These are phyloP conservation scores for Xylogone sp. DNA, from an alignment of 2,329 filamentous ascomycete genomes.

Conservation along the genomic window DNA sequence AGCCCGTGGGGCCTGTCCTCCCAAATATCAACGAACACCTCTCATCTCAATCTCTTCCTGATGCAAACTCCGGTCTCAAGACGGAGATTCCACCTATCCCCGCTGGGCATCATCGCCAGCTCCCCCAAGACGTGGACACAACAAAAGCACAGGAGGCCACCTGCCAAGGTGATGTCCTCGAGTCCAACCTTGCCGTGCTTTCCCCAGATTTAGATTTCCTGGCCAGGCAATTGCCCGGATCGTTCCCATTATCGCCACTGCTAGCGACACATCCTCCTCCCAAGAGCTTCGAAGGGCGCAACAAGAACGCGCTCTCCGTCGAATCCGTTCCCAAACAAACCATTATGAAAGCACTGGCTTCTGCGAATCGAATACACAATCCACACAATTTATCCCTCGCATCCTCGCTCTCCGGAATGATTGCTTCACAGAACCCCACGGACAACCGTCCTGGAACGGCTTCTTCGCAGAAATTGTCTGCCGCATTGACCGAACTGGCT, in stretches of 20 bases:
- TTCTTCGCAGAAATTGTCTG: conserved; percentile 57
- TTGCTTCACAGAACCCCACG: conserved; percentile 38
- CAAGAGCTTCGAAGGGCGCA: conserved; percentile 18
- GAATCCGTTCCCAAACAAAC: conserved; percentile 66
- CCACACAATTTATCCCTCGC: conserved; percentile 45
- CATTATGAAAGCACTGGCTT: conserved; percentile 77
- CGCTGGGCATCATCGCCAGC: neutral
- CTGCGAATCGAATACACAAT: conserved; percentile 56
- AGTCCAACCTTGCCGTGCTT: neutral
- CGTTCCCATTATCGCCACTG: conserved; percentile 22
- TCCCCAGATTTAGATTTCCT: neutral
- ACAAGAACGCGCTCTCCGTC: conserved; percentile 29
- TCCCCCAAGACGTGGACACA: neutral
- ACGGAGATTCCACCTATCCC: neutral
- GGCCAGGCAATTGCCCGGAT: conserved; percentile 8
- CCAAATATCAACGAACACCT: neutral
- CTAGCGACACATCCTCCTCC: conserved; percentile 15
- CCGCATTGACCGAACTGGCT: conserved; percentile 50
- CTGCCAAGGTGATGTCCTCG: neutral
- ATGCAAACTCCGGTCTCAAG: conserved; percentile 7
- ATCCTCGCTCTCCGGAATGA: conserved; percentile 58
- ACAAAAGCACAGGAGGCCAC: neutral
- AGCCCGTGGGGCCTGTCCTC: conserved; percentile 11
- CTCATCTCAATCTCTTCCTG: conserved; percentile 11
- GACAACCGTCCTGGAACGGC: conserved; percentile 23